Conservation (phyloP, 805 yeast genomes). For the Wickerhamiella spandovensis region DNA sequence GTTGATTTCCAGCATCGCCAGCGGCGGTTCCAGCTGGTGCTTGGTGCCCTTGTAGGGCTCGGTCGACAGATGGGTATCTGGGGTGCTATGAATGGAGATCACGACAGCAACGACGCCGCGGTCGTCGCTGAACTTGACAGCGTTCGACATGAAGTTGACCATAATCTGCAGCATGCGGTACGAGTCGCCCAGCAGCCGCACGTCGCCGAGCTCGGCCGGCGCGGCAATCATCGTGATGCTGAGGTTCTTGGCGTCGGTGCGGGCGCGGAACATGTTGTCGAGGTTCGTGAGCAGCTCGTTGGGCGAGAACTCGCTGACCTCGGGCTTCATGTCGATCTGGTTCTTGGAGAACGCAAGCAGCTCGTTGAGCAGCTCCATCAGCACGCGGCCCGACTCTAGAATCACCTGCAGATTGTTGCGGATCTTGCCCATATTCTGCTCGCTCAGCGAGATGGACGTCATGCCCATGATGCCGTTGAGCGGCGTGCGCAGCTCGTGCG, state of each 20-base stretch:
- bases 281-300: conserved; percentile 69
- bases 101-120: conserved; percentile 22
- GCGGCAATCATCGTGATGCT: conserved; percentile 45
- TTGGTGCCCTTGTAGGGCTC: conserved; percentile 5
- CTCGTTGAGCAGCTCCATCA: conserved; percentile 81
- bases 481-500: conserved; percentile 90
- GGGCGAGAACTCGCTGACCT: conserved; percentile 62
- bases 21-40: conserved; percentile 6
- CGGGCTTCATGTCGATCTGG: conserved; percentile 74
- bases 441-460: conserved; percentile 88
- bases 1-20: conserved; percentile 39
- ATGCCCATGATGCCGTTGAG: conserved; percentile 91
- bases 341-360: conserved; percentile 78
- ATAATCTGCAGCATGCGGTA: conserved; percentile 80
- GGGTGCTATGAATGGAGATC: conserved; percentile 7
- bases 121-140: conserved; percentile 80
- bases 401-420: conserved; percentile 66
- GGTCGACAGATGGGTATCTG: conserved; percentile 7
- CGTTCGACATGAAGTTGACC: conserved; percentile 80
- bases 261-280: conserved; percentile 54
- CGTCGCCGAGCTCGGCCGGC: conserved; percentile 38
- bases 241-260: conserved; percentile 49
- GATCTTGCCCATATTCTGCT: conserved; percentile 50
- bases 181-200: conserved; percentile 64
- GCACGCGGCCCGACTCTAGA: conserved; percentile 76